Conservation (phyloP, 2,329 filamentous ascomycete species). For the Fusarium oxysporum region DNA sequence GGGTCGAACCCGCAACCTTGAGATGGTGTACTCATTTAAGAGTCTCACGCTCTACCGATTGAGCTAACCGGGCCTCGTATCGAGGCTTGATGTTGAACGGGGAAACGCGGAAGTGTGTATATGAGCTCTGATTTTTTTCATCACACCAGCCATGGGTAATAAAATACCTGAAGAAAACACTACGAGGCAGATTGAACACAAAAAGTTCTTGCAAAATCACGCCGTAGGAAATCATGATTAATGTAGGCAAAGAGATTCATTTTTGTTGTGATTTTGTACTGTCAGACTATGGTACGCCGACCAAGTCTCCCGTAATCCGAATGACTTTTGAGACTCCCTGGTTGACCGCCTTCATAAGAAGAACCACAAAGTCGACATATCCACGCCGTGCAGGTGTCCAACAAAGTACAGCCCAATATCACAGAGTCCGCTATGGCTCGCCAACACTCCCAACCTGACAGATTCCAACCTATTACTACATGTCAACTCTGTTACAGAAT, state of each 20-base stretch:
- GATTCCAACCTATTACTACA: slow-evolving; percentile 19
- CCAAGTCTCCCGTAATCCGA: slow-evolving; percentile 26
- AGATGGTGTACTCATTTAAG: slow-evolving; percentile 61
- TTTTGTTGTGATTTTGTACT: slow-evolving; percentile 26
- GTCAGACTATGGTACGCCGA: slow-evolving; percentile 24
- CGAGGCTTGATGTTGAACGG: neutral
- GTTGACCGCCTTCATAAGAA: slow-evolving; percentile 14
- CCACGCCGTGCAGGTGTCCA: slow-evolving; percentile 35
- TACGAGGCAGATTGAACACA: too few relatives aligned
- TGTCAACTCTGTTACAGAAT: slow-evolving; percentile 6
- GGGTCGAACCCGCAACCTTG: slow-evolving; percentile 68
- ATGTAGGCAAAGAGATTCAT: slow-evolving; percentile 13
- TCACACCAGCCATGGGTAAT: too few relatives aligned
- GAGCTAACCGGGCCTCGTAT: slow-evolving; percentile 52
- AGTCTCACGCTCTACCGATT: slow-evolving; percentile 77
- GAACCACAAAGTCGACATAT: slow-evolving; percentile 27
- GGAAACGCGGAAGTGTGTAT: accelerated
- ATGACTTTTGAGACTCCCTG: slow-evolving; percentile 33
- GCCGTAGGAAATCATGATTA: neutral
- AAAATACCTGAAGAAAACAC: neutral
- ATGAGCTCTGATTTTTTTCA: accelerated
- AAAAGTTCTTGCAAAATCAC: neutral
- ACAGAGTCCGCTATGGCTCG: slow-evolving; percentile 11
- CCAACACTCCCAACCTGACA: slow-evolving; percentile 24
- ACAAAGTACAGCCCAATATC: slow-evolving; percentile 28